phyloP scores from a whole-genome alignment of 1,139 yeast genomes.

The Magnusiomyces tetraspermus region DNA sequence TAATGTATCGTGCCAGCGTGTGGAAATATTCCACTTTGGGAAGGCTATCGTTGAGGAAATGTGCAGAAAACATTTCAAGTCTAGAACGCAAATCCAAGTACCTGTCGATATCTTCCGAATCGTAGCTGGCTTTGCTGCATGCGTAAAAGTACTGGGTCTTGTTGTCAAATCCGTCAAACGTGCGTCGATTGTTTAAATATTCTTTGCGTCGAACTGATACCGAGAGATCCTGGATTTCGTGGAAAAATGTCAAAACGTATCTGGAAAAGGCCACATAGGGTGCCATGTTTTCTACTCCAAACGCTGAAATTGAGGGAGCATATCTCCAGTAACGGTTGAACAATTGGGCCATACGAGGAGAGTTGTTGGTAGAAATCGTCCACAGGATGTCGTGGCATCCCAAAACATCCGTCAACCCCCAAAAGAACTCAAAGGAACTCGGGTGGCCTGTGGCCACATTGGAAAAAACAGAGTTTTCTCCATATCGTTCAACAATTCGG shows the following conservation, averaged over 20 bases:
- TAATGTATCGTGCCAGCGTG: neutral
- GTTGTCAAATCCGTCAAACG: neutral
- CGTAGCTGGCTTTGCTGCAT: neutral
- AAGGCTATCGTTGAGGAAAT: neutral
- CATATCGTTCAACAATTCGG: neutral
- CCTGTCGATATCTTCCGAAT: neutral
- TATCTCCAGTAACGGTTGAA: neutral
- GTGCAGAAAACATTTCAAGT: neutral
- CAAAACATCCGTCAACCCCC: neutral
- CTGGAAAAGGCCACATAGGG: neutral
- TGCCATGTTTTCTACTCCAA: neutral
- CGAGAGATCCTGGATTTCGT: neutral
- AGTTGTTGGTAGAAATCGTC: neutral
- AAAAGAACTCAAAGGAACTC: neutral
- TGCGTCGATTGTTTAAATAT: neutral
- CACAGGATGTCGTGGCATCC: neutral
- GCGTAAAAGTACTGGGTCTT: neutral
- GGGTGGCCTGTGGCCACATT: neutral
- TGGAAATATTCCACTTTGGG: neutral
- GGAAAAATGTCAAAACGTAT: neutral
- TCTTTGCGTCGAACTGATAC: neutral
- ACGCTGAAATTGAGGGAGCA: neutral
- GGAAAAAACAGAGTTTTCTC: neutral
- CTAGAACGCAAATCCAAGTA: neutral
- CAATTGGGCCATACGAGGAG: neutral